These are phyloP conservation scores for Styphnolobium japonicum DNA, from an alignment of 306 rosid species.

Conservation along the genomic window DNA sequence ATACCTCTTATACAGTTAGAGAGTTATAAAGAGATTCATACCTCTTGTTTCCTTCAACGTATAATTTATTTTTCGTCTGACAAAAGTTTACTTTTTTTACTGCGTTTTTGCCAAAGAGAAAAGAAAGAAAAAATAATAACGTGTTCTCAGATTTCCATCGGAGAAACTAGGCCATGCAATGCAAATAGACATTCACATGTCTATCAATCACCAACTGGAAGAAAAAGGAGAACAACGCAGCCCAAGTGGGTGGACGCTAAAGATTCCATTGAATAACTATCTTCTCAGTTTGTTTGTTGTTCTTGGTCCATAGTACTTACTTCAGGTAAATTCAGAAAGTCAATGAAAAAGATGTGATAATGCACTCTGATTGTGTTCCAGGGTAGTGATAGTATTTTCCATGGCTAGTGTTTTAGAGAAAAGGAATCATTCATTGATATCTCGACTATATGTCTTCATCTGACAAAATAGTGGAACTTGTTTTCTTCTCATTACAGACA, in stretches of 20 bases:
- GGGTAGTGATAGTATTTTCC: background rate
- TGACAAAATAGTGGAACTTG: background rate
- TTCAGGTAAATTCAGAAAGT: background rate
- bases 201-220: background rate
- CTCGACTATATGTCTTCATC: background rate
- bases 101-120: background rate
- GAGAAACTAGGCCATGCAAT: background rate
- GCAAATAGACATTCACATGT: background rate
- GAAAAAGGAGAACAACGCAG: background rate
- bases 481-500: background rate
- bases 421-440: background rate
- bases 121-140: conserved; percentile 3
- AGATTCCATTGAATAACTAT: conserved; percentile 11
- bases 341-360: background rate
- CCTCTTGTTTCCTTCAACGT: conserved; percentile 20
- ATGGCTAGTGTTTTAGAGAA: background rate
- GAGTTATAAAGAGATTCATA: conserved; percentile 21
- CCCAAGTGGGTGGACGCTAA: background rate
- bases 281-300: background rate
- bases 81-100: too few relatives aligned
- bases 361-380: too few relatives aligned
- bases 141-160: conserved; percentile 1
- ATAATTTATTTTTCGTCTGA: background rate
- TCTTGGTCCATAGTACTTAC: background rate
- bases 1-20: conserved; percentile 38